These are phyloP conservation scores for Salvia hispanica DNA, from an alignment of 257 asterid genomes.

Conservation along the genomic window DNA sequence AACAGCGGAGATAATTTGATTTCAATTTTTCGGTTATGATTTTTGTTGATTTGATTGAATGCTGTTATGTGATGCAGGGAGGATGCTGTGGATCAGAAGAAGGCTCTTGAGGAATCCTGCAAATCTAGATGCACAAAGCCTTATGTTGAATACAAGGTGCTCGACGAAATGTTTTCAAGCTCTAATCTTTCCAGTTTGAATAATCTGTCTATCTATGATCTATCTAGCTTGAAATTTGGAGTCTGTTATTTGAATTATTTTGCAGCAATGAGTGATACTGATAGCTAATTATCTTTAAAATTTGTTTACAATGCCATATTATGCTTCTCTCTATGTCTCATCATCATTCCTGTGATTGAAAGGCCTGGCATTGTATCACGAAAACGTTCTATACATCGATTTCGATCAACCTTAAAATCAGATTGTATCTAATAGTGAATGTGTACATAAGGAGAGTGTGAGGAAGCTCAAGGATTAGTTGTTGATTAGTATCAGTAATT, in stretches of 20 bases:
- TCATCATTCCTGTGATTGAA: neutral
- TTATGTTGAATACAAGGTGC: slow-evolving; percentile 37
- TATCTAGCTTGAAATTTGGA: neutral
- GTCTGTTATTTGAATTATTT: neutral
- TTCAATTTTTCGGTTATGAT: neutral
- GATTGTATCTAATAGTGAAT: neutral
- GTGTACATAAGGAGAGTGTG: too few relatives aligned
- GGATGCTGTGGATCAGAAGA: slow-evolving; percentile 31
- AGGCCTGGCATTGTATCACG: neutral
- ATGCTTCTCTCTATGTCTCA: neutral
- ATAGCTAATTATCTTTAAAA: neutral
- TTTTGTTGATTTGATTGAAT: neutral
- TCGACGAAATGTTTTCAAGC: neutral
- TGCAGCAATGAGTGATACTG: neutral
- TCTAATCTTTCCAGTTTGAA: neutral
- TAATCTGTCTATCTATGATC: neutral
- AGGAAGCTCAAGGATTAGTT: too few relatives aligned
- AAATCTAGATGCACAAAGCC: slow-evolving; percentile 32
- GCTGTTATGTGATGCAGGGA: slow-evolving; percentile 20
- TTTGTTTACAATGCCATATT: neutral
- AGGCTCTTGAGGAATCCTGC: slow-evolving; percentile 34
- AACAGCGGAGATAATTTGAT: neutral
- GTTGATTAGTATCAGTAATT: too few relatives aligned
- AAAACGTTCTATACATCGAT: neutral
- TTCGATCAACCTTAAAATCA: neutral